Evolutionary conservation across 371 early-diverging fungal species (phyloP), one percentile per base, ranked within the genome.

Genomic region (Polyrhizophydium stewartii): DNA sequence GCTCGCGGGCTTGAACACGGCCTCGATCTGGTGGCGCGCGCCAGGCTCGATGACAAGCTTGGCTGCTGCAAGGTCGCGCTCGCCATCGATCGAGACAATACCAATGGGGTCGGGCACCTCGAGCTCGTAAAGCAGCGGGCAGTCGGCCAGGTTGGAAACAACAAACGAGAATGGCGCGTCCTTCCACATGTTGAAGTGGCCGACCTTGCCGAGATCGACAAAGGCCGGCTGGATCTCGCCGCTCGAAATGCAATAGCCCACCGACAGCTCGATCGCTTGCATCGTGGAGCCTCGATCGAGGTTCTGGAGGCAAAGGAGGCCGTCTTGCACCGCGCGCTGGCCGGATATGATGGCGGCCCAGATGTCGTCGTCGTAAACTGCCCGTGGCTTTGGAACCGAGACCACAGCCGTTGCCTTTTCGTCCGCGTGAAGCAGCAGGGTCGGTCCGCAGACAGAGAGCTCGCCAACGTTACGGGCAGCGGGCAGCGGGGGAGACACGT

Each of bases 201-300:
- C 91, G 47, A 91, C 85, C 60, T 86, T 88, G 3, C 92, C 92
- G 2, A 93, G 59, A 52, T 92, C 85, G 9, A 89, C 73, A 13
- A 74, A 65, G 2, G 76, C 61, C 12, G 84, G 81, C 1, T 69
- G 73, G 3, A 90, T 63, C 21, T 81, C 81, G 1, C 82, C 88
- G 7, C 70, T 68, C 0, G 91, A 88, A 0, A 87, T 70, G 49
- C 86, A 86, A 60, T 85, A 90, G 0, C 64, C 53, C 0, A 86
- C 83, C 9, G 69, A 64, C 10, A 92, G 58, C 25, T 87, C 82
- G 41, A 91, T 55, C 0, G 81, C 77, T 59, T 87, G 79, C 24
- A 90, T 72, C 22, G 82, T 81, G 1, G 81, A 49, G 1, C 76
- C 59, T 55, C 72, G 77, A 3, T 76, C 68, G 1, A 71, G 62